Percentiles rank a stretch among this genome's conserved stretches.
These are phyloP conservation scores for Arabis hirsuta DNA, from an alignment of 345 rosid genomes.

Conservation along the genomic window DNA sequence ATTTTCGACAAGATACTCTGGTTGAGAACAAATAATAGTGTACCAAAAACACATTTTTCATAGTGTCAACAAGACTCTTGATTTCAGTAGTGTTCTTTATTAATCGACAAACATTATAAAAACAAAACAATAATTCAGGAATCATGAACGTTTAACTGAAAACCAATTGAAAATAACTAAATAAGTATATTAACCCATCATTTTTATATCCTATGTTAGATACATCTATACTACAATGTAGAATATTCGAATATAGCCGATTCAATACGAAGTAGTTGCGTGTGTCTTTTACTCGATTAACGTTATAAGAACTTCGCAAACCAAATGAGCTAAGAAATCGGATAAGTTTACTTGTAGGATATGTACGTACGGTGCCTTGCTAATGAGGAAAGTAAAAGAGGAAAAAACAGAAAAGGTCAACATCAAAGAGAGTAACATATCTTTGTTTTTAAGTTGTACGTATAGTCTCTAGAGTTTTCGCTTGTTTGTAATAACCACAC, in stretches of 20 bases:
- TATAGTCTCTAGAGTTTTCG: slow-evolving; percentile 44
- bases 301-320: neutral
- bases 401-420: slow-evolving; percentile 25
- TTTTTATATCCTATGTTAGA: neutral
- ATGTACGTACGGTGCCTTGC: slow-evolving; percentile 42
- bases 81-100: neutral
- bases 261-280: slow-evolving; percentile 11
- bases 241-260: neutral
- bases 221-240: neutral
- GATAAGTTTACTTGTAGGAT: slow-evolving; percentile 3
- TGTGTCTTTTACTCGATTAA: slow-evolving; percentile 18
- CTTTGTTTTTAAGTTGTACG: slow-evolving; percentile 27
- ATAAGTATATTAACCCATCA: neutral
- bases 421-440: slow-evolving; percentile 37
- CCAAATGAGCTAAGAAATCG: slow-evolving; percentile 11
- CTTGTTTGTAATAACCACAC: slow-evolving; percentile 44
- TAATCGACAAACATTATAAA: neutral
- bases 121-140: neutral
- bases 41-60: neutral
- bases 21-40: neutral
- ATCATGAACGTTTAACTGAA: neutral
- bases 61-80: neutral
- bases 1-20: neutral
- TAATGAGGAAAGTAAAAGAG: slow-evolving; percentile 36
- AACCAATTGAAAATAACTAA: neutral